These are phyloP conservation scores for Borealophlyctis nickersoniae DNA, from an alignment of 192 early-diverging fungal genomes.

Conservation along the genomic window DNA sequence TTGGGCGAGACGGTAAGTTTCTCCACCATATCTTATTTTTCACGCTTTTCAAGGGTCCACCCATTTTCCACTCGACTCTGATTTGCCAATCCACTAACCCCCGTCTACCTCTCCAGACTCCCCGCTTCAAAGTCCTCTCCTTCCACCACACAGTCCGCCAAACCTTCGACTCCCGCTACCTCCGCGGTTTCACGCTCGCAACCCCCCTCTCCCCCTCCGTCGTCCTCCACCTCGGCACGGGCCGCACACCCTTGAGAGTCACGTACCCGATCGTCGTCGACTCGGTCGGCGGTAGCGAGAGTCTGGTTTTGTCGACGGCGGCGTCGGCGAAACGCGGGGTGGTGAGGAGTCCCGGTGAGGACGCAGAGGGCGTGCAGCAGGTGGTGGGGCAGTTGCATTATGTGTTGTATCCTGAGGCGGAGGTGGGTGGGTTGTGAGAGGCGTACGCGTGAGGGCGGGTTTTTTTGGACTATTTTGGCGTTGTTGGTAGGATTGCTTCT, in stretches of 20 bases:
- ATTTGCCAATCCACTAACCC: neutral
- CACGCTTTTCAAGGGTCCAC: neutral
- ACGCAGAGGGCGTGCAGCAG: neutral
- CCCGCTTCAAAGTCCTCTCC: slow-evolving; percentile 34
- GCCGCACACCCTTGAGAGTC: slow-evolving; percentile 20
- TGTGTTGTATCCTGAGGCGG: neutral
- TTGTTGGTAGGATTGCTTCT: too few relatives aligned
- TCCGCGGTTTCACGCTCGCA: slow-evolving; percentile 30
- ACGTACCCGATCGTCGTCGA: slow-evolving; percentile 31
- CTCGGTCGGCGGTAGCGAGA: neutral
- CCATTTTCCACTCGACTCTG: neutral
- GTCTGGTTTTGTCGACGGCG: neutral
- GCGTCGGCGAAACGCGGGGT: neutral
- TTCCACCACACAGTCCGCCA: slow-evolving; percentile 12
- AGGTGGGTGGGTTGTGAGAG: neutral
- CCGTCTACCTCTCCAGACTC: slow-evolving; percentile 12
- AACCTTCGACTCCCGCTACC: slow-evolving; percentile 32
- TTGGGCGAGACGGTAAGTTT: slow-evolving; percentile 11
- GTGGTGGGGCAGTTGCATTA: slow-evolving; percentile 1
- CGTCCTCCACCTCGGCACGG: slow-evolving; percentile 22
- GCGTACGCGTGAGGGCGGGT: too few relatives aligned
- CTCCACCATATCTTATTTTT: too few relatives aligned
- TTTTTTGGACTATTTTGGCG: too few relatives aligned
- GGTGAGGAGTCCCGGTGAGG: neutral
- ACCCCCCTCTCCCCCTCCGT: slow-evolving; percentile 31